phyloP scores from a whole-genome alignment of 495 filamentous ascomycete species.

The Daldinia grandis region DNA sequence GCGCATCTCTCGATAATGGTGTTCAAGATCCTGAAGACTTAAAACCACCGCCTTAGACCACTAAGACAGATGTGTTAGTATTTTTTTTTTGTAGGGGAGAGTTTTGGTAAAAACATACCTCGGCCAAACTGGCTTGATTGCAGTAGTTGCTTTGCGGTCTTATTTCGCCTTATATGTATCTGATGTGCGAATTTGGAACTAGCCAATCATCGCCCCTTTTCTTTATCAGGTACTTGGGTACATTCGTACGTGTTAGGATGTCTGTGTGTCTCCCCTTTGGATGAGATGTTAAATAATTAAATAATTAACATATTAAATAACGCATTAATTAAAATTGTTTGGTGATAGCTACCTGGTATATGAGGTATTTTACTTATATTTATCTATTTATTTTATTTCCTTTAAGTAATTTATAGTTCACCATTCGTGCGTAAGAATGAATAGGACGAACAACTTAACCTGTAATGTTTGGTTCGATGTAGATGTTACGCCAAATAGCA shows the following conservation, averaged over 20 bases:
- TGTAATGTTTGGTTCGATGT: not conserved
- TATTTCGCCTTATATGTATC: not conserved
- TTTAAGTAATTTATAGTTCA: too few relatives aligned
- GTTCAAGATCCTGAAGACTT: constrained; percentile 32
- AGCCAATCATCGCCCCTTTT: not conserved
- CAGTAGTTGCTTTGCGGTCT: not conserved
- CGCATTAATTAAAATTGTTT: not conserved
- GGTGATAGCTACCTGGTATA: not conserved
- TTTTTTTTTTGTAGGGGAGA: not conserved
- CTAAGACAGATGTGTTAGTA: constrained; percentile 10
- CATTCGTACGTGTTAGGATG: not conserved
- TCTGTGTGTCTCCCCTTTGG: not conserved
- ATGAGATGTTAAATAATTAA: too few relatives aligned
- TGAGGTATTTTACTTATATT: too few relatives aligned
- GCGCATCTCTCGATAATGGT: constrained; percentile 44
- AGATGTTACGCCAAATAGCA: not conserved
- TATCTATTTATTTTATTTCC: too few relatives aligned
- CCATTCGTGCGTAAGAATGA: too few relatives aligned
- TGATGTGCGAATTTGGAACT: too few relatives aligned
- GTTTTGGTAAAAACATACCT: constrained; percentile 9
- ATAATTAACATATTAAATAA: too few relatives aligned
- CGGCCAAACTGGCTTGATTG: constrained; percentile 11
- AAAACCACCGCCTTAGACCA: constrained; percentile 42
- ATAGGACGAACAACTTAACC: too few relatives aligned
- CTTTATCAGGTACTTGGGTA: not conserved